Conservation (phyloP, 371 early-diverging fungal species). For the Choanephora cucurbitarum region DNA sequence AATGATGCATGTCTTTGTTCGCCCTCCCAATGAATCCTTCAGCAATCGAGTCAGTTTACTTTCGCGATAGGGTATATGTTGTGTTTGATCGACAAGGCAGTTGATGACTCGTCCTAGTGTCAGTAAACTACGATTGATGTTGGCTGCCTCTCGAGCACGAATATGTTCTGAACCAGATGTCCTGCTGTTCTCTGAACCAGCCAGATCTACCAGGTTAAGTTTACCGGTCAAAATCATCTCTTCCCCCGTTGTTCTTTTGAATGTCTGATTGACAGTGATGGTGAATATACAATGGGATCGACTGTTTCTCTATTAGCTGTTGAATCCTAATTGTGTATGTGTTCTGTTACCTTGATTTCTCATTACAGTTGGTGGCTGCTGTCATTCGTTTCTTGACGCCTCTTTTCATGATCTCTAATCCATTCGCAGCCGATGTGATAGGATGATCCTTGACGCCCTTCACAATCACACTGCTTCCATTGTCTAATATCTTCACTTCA, state of each 20-base stretch:
- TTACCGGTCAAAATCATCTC: constrained; percentile 88
- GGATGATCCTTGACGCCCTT: constrained; percentile 79
- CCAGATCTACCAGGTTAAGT: constrained; percentile 96
- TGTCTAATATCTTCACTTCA: constrained; percentile 64
- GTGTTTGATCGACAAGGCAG: constrained; percentile 76
- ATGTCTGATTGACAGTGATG: constrained; percentile 84
- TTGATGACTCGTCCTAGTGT: constrained; percentile 94
- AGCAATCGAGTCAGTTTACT: constrained; percentile 94
- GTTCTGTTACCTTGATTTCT: constrained; percentile 69
- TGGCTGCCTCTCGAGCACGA: constrained; percentile 90
- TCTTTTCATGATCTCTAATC: constrained; percentile 69
- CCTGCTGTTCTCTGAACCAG: constrained; percentile 95
- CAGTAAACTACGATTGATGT: constrained; percentile 88
- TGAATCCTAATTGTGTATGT: no score
- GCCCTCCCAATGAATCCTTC: constrained; percentile 95
- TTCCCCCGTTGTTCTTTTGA: constrained; percentile 76
- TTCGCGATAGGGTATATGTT: constrained; percentile 92
- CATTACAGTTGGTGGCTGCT: constrained; percentile 91
- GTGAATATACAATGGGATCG: constrained; percentile 96
- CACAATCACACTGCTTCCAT: constrained; percentile 72
- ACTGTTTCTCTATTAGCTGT: constrained; percentile 35
- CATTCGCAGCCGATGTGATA: constrained; percentile 75
- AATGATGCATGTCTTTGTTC: constrained; percentile 93
- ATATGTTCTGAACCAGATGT: constrained; percentile 88
- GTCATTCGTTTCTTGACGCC: constrained; percentile 81